Evolutionary conservation across 2,329 filamentous ascomycete species (phyloP).

Genomic region (Alternaria sp.): DNA sequence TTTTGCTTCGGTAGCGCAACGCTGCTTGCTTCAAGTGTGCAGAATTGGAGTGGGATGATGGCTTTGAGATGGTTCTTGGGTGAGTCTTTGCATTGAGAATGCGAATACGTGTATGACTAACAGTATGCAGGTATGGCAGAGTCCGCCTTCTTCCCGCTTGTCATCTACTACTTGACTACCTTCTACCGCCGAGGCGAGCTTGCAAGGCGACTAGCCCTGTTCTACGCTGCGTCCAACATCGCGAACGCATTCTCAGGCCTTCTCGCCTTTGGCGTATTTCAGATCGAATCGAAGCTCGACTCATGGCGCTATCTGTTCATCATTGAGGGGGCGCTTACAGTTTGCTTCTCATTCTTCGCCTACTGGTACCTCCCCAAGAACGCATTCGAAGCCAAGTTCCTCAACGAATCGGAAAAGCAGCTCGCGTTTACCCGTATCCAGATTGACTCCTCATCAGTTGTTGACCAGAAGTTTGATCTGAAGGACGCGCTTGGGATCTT

Average conservation of each 20-base stretch:
- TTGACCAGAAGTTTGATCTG: conserved; percentile 63
- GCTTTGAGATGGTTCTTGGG: conserved; percentile 73
- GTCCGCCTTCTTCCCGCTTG: conserved; percentile 71
- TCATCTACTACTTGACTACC: conserved; percentile 65
- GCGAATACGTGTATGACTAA: conserved; percentile 13
- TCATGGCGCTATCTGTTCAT: conserved; percentile 72
- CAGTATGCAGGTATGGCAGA: conserved; percentile 60
- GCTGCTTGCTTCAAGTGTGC: conserved; percentile 61
- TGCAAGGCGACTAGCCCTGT: conserved; percentile 72
- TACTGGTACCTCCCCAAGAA: conserved; percentile 72
- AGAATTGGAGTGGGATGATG: conserved; percentile 70
- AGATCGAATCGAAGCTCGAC: conserved; percentile 59
- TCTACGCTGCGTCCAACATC: conserved; percentile 78
- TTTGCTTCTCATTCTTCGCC: conserved; percentile 67
- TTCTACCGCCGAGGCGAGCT: conserved; percentile 77
- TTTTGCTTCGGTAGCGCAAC: conserved; percentile 71
- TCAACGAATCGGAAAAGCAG: conserved; percentile 68
- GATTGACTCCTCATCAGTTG: conserved; percentile 72
- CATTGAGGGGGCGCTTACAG: conserved; percentile 64
- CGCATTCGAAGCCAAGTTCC: conserved; percentile 68
- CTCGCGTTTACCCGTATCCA: conserved; percentile 77
- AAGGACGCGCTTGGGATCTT: conserved; percentile 61
- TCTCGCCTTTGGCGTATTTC: conserved; percentile 67
- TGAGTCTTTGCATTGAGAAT: background rate
- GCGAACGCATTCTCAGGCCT: conserved; percentile 70